Base-by-base conservation (phyloP, 176 grass and related monocot species). In the Phoenix dactylifera region DNA sequence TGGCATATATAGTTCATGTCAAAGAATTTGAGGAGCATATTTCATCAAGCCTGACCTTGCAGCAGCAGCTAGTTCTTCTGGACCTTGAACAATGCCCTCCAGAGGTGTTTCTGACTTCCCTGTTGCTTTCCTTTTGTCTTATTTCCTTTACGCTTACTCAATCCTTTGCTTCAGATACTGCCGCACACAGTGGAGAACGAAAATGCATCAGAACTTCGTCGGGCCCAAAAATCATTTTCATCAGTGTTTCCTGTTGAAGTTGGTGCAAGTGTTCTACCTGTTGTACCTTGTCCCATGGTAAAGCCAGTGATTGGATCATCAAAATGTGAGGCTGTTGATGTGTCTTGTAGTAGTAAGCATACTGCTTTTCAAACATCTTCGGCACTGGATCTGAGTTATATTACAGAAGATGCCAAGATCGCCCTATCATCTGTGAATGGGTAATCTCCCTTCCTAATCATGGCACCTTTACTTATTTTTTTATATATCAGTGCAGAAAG, bases 351-450 rank as follows among this genome's bases (percentile, higher is more conserved):
- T 51, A 44, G 59, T 18, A 50, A 48, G 54, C 20, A 14, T 0
- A 7, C 24, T 65, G 16, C 48, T 0, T 1, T 74, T 14, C 35
- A 50, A 15, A 32, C 39, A n/a, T 80, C 70, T 80, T 39, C 65
- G 22, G 52, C 44, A 55, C 63, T 88, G 76, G 81, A 88, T 82
- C 72, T 88, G 58, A 85, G 67, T 53, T 16, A 56, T 53, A 67
- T 80, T 71, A 51, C 88, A 51, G 72, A 80, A 54, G 59, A 58
- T 62, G 32, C 68, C 6, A 54, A 50, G 72, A 82, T 97, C 61
- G 55, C 78, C 12, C 74, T 97, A 66, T 81, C 87, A 55, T 82
- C 87, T 77, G 51, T 97, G 55, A 97, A 91, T 70, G 92, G 92
- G 87, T 88, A 82, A 74, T 64, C 66, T 59, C 48, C 24, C 22